These are phyloP conservation scores for Fusarium setosum DNA, from an alignment of 2,329 filamentous ascomycete species.

Conservation along the genomic window DNA sequence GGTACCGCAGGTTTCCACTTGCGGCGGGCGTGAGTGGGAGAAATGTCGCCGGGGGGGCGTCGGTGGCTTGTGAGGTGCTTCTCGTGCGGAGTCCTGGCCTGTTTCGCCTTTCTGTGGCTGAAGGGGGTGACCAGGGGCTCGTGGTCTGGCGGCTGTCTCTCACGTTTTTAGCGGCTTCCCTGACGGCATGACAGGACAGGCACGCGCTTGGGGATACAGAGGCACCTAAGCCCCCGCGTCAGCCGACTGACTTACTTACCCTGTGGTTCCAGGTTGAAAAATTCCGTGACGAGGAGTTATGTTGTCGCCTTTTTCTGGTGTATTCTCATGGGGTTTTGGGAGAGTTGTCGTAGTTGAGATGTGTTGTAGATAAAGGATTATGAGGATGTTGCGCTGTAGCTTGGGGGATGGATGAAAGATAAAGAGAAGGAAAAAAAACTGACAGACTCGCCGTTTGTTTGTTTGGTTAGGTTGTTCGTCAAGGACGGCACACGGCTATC, in stretches of 20 bases:
- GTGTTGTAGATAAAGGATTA: too few relatives aligned
- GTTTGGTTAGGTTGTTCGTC: too few relatives aligned
- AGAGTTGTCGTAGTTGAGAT: too few relatives aligned
- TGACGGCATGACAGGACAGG: neutral
- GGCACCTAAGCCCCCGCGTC: constrained; percentile 4
- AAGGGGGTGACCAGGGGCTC: neutral
- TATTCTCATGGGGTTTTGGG: too few relatives aligned
- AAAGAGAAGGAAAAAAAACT: neutral
- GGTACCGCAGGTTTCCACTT: neutral
- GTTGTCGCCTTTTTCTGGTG: too few relatives aligned
- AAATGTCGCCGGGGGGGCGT: neutral
- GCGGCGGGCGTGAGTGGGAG: neutral
- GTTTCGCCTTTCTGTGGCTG: neutral
- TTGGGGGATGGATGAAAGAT: neutral
- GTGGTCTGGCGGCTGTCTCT: neutral
- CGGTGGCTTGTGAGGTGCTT: neutral
- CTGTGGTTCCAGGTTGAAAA: too few relatives aligned
- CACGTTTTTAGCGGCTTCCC: constrained; percentile 2
- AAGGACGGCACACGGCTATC: too few relatives aligned
- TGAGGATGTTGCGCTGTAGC: neutral
- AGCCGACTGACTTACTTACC: neutral
- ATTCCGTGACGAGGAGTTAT: too few relatives aligned
- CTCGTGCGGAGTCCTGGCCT: neutral
- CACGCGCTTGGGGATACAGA: neutral
- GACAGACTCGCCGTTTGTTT: too few relatives aligned